phyloP scores from a whole-genome alignment of 2,329 filamentous ascomycete genomes.

The Coniochaeta sp. region DNA sequence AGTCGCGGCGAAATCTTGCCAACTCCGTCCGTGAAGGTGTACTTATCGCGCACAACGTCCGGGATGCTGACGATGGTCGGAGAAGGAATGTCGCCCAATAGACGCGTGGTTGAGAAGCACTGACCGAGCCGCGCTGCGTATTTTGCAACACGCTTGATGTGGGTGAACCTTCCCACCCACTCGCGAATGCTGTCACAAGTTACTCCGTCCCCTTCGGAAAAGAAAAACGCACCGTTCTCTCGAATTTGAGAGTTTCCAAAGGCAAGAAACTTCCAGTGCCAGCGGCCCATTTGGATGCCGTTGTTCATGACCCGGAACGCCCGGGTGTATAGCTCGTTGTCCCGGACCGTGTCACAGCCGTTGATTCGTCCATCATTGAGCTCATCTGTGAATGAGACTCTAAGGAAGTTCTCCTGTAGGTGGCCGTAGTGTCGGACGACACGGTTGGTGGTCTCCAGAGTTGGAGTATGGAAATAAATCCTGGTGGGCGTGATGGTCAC shows the following conservation, averaged over 20 bases:
- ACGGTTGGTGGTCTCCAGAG: conserved; percentile 80
- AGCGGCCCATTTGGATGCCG: conserved; percentile 76
- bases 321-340: conserved; percentile 67
- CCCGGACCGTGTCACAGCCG: conserved; percentile 42
- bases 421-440: conserved; percentile 69
- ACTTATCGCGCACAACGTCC: conserved; percentile 63
- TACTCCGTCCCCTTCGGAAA: conserved; percentile 56
- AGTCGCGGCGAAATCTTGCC: conserved; percentile 82
- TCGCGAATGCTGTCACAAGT: conserved; percentile 70
- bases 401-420: conserved; percentile 70
- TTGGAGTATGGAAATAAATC: conserved; percentile 69
- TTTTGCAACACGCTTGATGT: conserved; percentile 81
- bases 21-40: conserved; percentile 84
- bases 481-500: conserved; percentile 79
- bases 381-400: conserved; percentile 88
- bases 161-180: conserved; percentile 80
- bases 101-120: conserved; percentile 88
- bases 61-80: conserved; percentile 52
- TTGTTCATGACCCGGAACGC: conserved; percentile 65
- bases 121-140: conserved; percentile 85
- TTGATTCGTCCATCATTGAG: conserved; percentile 53
- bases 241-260: conserved; percentile 94
- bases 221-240: conserved; percentile 90
- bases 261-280: conserved; percentile 81
- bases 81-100: conserved; percentile 58